These are phyloP conservation scores for Cladophialophora bantiana DNA, from an alignment of 2,329 filamentous ascomycete genomes.

Conservation along the genomic window DNA sequence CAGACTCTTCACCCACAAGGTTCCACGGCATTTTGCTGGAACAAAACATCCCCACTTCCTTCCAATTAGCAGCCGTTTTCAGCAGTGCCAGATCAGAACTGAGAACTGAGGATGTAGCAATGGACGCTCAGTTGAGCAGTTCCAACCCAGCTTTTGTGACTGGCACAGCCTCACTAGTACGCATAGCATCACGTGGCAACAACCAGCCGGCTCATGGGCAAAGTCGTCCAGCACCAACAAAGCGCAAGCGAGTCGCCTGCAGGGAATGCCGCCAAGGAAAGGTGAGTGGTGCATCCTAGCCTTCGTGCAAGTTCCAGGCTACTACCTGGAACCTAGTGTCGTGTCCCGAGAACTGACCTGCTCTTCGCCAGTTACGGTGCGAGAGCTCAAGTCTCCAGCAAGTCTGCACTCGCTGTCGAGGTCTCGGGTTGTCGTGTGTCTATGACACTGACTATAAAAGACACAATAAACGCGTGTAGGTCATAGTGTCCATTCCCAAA, in stretches of 20 bases:
- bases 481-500: no score
- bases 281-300: not conserved
- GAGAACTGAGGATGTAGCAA: not conserved
- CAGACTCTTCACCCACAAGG: not conserved
- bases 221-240: not conserved
- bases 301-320: not conserved
- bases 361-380: constrained; percentile 16
- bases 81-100: not conserved
- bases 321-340: not conserved
- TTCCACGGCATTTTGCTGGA: not conserved
- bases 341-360: not conserved
- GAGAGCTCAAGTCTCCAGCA: constrained; percentile 6
- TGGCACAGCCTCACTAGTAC: not conserved
- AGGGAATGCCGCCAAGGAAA: constrained; percentile 16
- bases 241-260: constrained; percentile 19
- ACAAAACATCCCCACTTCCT: not conserved
- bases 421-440: constrained; percentile 36
- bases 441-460: constrained; percentile 18
- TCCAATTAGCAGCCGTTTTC: not conserved
- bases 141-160: not conserved
- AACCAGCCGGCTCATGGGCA: not conserved
- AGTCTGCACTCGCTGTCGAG: constrained; percentile 5
- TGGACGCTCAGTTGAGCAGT: not conserved
- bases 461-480: constrained; percentile 15
- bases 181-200: not conserved